phyloP scores from a whole-genome alignment of 2,329 filamentous ascomycete genomes.

The Elsinoe ampelina region DNA sequence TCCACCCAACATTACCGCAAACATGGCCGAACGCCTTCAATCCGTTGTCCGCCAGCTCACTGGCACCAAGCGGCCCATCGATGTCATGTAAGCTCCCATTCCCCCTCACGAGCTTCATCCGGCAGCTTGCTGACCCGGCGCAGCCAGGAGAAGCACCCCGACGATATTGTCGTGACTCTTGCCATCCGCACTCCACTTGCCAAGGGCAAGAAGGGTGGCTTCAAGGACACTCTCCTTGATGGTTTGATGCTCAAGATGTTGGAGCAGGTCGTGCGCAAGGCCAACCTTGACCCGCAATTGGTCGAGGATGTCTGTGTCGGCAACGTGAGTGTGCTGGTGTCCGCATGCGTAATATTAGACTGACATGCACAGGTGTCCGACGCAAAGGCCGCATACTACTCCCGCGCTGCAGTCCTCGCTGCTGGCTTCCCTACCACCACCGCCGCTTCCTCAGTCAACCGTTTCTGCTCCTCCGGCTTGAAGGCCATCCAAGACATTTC shows the following conservation, averaged over 20 bases:
- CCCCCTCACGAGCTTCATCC: slow-evolving; percentile 53
- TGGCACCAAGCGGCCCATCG: slow-evolving; percentile 57
- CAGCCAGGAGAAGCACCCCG: slow-evolving; percentile 84
- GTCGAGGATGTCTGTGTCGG: slow-evolving; percentile 72
- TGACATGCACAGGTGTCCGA: slow-evolving; percentile 57
- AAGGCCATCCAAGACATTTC: slow-evolving; percentile 94
- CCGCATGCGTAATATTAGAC: slow-evolving; percentile 14
- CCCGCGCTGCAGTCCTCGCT: slow-evolving; percentile 77
- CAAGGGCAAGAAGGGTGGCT: slow-evolving; percentile 82
- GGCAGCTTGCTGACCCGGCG: slow-evolving; percentile 15
- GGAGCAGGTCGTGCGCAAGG: slow-evolving; percentile 44
- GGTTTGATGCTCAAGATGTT: slow-evolving; percentile 75
- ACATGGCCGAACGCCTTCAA: slow-evolving; percentile 63
- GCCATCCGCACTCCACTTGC: slow-evolving; percentile 80
- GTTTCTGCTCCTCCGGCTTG: slow-evolving; percentile 94
- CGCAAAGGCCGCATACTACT: slow-evolving; percentile 78
- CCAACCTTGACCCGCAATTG: slow-evolving; percentile 26
- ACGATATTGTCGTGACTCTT: slow-evolving; percentile 93
- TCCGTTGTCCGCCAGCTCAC: slow-evolving; percentile 81
- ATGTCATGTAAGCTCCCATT: slow-evolving; percentile 58
- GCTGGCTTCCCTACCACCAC: slow-evolving; percentile 91
- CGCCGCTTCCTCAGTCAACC: slow-evolving; percentile 72
- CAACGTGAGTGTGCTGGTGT: slow-evolving; percentile 53
- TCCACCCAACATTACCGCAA: not conserved
- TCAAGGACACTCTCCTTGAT: slow-evolving; percentile 89